Evolutionary conservation across 2,329 filamentous ascomycete genomes (phyloP).

Genomic region (Monilinia laxa): DNA sequence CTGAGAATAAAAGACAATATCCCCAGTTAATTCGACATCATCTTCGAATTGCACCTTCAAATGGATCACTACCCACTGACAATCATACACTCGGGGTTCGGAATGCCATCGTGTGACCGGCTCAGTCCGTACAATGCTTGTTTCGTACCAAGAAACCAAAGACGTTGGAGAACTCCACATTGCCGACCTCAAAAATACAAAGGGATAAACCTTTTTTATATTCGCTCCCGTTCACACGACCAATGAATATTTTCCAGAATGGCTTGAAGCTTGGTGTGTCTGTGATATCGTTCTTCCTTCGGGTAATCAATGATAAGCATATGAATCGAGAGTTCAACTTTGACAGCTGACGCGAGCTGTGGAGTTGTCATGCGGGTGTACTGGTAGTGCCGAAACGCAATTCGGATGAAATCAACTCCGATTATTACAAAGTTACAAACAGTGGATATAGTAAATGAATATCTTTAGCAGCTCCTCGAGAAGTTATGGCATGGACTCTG

Average conservation of each 20-base stretch:
- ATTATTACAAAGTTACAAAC: constrained; percentile 1
- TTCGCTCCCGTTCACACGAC: not conserved
- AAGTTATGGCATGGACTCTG: not conserved
- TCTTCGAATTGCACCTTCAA: not conserved
- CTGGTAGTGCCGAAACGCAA: constrained; percentile 4
- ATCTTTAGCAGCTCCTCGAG: not conserved
- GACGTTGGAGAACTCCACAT: not conserved
- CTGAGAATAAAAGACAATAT: not conserved
- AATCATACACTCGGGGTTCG: not conserved
- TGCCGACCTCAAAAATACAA: not conserved
- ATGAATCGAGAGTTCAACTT: constrained; percentile 5
- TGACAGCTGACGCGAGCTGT: constrained; percentile 6
- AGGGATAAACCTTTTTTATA: not conserved
- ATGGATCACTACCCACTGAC: not conserved
- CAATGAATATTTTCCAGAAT: not conserved
- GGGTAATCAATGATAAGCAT: constrained; percentile 2
- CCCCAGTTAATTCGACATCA: not conserved
- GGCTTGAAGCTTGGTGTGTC: not conserved
- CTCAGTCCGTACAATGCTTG: not conserved
- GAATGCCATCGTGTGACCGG: not conserved
- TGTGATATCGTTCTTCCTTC: not conserved
- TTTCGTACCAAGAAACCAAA: not conserved
- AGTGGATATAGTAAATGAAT: not conserved
- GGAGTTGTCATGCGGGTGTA: constrained; percentile 2
- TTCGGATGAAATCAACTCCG: constrained; percentile 3